A percentile compares a stretch with the other conserved stretches of the same genome.
These are phyloP conservation scores for Salvia rosmarinus DNA, from an alignment of 257 asterid genomes.

Conservation along the genomic window DNA sequence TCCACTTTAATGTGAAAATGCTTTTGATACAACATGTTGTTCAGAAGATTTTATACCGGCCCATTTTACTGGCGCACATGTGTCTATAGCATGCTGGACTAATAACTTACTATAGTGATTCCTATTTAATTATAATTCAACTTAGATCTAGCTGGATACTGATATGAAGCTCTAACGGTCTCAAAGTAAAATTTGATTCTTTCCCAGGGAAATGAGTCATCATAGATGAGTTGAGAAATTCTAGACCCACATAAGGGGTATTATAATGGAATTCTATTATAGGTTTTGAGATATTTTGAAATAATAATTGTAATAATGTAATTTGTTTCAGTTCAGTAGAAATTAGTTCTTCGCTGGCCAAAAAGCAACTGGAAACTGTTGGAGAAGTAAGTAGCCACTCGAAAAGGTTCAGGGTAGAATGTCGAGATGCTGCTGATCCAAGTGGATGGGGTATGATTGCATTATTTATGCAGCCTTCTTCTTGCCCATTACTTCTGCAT, in stretches of 20 bases:
- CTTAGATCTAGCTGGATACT: background rate
- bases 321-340: constrained; percentile 83
- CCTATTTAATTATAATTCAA: background rate
- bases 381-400: constrained; percentile 77
- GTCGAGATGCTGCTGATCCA: constrained; percentile 93
- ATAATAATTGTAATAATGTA: constrained; percentile 27
- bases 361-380: constrained; percentile 84
- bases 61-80: constrained; percentile 14
- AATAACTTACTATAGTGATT: no score
- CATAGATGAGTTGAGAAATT: constrained; percentile 24
- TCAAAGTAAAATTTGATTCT: background rate
- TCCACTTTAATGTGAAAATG: constrained; percentile 10
- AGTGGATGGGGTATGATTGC: constrained; percentile 83
- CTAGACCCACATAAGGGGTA: constrained; percentile 13
- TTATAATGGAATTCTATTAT: constrained; percentile 19
- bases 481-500: constrained; percentile 27
- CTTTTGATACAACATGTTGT: constrained; percentile 16
- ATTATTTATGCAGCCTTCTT: constrained; percentile 29
- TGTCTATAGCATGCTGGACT: background rate
- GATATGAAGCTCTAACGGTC: background rate
- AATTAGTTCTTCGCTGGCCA: constrained; percentile 91
- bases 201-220: background rate
- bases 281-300: constrained; percentile 21
- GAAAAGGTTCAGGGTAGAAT: constrained; percentile 74
- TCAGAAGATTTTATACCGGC: background rate